Conservation (phyloP, 2,329 filamentous ascomycete genomes). For the Hymenoscyphus fructigenus region DNA sequence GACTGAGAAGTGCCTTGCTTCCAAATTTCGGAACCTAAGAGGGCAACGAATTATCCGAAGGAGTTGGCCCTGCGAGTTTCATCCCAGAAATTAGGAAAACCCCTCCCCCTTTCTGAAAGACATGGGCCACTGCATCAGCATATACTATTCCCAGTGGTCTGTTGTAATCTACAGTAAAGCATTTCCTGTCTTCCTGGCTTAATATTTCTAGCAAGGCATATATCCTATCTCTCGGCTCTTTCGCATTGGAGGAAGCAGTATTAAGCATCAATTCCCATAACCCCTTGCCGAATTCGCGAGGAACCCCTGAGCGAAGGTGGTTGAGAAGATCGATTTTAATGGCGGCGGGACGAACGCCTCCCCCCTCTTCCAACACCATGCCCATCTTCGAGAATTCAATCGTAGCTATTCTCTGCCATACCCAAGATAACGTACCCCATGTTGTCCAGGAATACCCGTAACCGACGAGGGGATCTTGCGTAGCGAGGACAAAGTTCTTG, state of each 20-base stretch:
- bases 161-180: background rate
- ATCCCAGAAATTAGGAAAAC: background rate
- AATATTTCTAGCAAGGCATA: slow-evolving; percentile 4
- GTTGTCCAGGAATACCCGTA: background rate
- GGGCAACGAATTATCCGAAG: background rate
- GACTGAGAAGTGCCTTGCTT: background rate
- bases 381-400: background rate
- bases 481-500: slow-evolving; percentile 2
- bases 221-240: slow-evolving; percentile 1
- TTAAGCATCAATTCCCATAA: slow-evolving; percentile 1
- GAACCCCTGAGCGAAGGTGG: background rate
- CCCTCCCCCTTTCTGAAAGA: background rate
- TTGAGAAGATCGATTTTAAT: background rate
- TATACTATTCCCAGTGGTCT: background rate
- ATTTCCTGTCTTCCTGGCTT: slow-evolving; percentile 1
- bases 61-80: background rate
- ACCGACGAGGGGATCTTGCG: background rate
- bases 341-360: background rate
- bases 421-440: background rate
- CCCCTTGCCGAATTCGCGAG: background rate
- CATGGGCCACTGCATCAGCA: background rate
- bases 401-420: background rate
- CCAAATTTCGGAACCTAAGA: slow-evolving; percentile 3
- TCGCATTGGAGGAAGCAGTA: background rate
- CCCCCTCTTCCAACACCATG: background rate